Conservation (phyloP, 108 stramenopile species). For the Stephanodiscus minutulus region DNA sequence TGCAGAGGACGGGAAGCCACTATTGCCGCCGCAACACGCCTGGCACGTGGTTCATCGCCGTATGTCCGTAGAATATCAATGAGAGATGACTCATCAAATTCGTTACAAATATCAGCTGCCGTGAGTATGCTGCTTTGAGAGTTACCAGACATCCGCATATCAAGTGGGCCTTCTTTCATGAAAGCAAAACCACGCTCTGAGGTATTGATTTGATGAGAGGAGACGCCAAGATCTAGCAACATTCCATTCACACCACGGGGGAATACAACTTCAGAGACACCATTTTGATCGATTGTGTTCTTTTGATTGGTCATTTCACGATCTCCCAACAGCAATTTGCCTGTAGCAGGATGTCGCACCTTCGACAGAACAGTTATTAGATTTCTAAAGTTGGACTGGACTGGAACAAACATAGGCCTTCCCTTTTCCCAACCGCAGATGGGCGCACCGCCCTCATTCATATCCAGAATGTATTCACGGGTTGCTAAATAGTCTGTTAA, state of each 20-base stretch:
- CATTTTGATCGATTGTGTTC: slow-evolving; percentile 9
- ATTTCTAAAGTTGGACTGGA: slow-evolving; percentile 52
- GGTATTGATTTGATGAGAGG: slow-evolving; percentile 91
- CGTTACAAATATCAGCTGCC: slow-evolving; percentile 90
- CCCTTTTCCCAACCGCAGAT: slow-evolving; percentile 37
- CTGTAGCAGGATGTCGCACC: slow-evolving; percentile 39
- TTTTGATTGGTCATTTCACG: slow-evolving; percentile 17
- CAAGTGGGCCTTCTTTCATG: slow-evolving; percentile 91
- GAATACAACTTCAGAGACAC: slow-evolving; percentile 30
- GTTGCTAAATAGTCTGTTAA: slow-evolving; percentile 48
- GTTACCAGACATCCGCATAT: slow-evolving; percentile 90
- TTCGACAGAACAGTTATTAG: slow-evolving; percentile 52
- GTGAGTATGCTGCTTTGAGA: slow-evolving; percentile 52
- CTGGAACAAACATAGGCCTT: slow-evolving; percentile 66
- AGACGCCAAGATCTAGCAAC: slow-evolving; percentile 91
- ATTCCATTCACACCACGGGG: slow-evolving; percentile 86
- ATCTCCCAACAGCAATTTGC: slow-evolving; percentile 37
- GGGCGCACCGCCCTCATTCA: not conserved
- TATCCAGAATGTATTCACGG: slow-evolving; percentile 51
- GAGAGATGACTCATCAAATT: slow-evolving; percentile 75
- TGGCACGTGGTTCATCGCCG: slow-evolving; percentile 86
- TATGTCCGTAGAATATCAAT: slow-evolving; percentile 72
- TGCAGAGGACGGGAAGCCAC: slow-evolving; percentile 68
- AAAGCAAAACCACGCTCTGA: slow-evolving; percentile 92
- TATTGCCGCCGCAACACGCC: slow-evolving; percentile 76